Conservation (phyloP, 129 eudicot species). For the Centrapalus pauciflorus region DNA sequence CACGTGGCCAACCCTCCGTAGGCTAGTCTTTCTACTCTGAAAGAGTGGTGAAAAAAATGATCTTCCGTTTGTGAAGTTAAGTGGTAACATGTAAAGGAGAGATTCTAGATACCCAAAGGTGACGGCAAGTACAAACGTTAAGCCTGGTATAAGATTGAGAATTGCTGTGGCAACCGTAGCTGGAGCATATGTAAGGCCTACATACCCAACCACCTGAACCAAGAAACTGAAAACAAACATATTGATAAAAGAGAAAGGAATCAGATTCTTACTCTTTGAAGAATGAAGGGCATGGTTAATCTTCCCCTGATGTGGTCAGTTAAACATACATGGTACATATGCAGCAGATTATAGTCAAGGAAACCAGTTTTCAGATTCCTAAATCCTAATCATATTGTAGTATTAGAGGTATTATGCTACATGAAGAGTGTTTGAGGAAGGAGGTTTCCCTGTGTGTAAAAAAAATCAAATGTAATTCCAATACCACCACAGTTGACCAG, state of each 20-base stretch:
- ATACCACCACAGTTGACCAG: neutral
- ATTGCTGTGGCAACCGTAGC: conserved; percentile 51
- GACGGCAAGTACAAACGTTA: conserved; percentile 59
- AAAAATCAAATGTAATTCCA: neutral
- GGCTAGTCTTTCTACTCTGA: conserved; percentile 63
- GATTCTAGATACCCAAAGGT: conserved; percentile 38
- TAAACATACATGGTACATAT: neutral
- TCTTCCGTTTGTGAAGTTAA: neutral
- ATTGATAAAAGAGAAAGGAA: neutral
- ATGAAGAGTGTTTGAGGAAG: neutral
- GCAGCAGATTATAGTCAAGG: neutral
- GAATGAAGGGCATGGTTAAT: too few species aligned
- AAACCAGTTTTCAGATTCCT: neutral
- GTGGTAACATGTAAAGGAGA: neutral
- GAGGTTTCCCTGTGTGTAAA: neutral
- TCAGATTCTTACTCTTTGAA: neutral
- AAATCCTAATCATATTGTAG: neutral
- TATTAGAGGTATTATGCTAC: neutral
- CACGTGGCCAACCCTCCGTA: conserved; percentile 33
- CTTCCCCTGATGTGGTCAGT: neutral
- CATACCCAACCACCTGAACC: conserved; percentile 48
- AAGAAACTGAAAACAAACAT: conserved; percentile 27
- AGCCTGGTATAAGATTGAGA: conserved; percentile 56
- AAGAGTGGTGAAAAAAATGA: neutral
- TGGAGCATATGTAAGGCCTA: conserved; percentile 44